Evolutionary conservation across 2,329 filamentous ascomycete species (phyloP).

Genomic region (Byssochlamys sp.): DNA sequence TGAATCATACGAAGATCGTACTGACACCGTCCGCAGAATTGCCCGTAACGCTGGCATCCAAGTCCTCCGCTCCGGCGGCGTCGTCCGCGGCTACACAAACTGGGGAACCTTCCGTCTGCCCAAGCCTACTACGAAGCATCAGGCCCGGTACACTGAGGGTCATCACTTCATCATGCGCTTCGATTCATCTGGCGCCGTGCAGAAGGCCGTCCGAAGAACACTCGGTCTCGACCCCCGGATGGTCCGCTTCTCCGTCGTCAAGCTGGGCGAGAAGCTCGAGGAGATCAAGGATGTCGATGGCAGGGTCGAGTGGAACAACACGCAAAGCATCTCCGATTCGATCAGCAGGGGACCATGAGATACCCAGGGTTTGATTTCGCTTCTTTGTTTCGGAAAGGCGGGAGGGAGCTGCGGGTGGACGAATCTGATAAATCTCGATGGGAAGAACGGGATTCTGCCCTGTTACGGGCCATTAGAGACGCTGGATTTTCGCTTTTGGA

Average conservation of each 20-base stretch:
- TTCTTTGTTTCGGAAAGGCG: conserved; percentile 5
- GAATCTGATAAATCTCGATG: not conserved
- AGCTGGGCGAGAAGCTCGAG: conserved; percentile 61
- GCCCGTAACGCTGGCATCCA: conserved; percentile 73
- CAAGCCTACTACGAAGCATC: conserved; percentile 66
- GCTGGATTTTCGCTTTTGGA: not conserved
- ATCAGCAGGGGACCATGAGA: conserved; percentile 7
- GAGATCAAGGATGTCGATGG: conserved; percentile 52
- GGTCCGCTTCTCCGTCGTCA: conserved; percentile 77
- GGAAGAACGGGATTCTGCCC: not conserved
- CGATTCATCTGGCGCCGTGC: conserved; percentile 65
- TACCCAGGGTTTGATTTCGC: not conserved
- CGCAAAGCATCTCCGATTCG: conserved; percentile 17
- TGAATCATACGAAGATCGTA: not conserved
- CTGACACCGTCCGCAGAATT: conserved; percentile 51
- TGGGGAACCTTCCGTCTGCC: conserved; percentile 90
- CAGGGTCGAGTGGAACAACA: conserved; percentile 44
- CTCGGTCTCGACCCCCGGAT: conserved; percentile 80
- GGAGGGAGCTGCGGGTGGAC: not conserved
- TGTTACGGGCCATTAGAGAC: not conserved
- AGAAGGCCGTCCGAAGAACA: conserved; percentile 64
- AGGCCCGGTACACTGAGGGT: conserved; percentile 71
- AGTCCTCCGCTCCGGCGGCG: conserved; percentile 73
- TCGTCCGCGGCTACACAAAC: conserved; percentile 85
- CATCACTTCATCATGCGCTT: conserved; percentile 99